Conservation (phyloP, 768 basidiomycete genomes). For the Rhizopogon sp. region DNA sequence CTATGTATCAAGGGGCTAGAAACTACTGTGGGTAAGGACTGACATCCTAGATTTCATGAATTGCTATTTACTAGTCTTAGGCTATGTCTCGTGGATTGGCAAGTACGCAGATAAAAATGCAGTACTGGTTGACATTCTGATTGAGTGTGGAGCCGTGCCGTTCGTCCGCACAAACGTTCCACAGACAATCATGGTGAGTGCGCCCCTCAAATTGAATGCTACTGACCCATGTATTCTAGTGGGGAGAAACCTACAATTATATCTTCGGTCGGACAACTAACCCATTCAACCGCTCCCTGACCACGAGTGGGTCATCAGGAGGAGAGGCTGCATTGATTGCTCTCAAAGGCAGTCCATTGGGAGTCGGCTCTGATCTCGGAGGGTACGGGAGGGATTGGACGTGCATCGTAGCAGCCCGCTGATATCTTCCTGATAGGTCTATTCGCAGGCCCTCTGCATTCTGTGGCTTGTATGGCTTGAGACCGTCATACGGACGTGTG, state of each 20-base stretch:
- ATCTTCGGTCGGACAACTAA: conserved; percentile 77
- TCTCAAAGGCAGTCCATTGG: conserved; percentile 39
- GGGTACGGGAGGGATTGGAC: conserved; percentile 38
- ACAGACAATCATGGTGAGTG: conserved; percentile 63
- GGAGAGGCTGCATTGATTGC: conserved; percentile 78
- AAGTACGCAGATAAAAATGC: conserved; percentile 52
- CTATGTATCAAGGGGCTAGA: conserved; percentile 63
- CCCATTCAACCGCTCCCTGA: conserved; percentile 66
- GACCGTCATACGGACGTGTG: conserved; percentile 63
- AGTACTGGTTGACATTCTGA: conserved; percentile 59
- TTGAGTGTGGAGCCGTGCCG: conserved; percentile 60
- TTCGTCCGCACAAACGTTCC: conserved; percentile 73
- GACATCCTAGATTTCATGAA: background rate
- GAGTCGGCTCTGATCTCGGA: conserved; percentile 78
- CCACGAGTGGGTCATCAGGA: conserved; percentile 77
- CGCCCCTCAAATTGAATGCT: background rate
- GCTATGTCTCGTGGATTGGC: conserved; percentile 72
- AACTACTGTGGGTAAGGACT: conserved; percentile 47
- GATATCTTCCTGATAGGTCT: conserved; percentile 37
- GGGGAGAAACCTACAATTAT: conserved; percentile 72
- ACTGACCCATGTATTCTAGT: conserved; percentile 36
- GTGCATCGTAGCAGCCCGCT: background rate
- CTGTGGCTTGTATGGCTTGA: conserved; percentile 65
- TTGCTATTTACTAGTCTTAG: background rate
- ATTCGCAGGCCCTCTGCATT: conserved; percentile 66